Base-by-base conservation (phyloP, 768 basidiomycete genomes). In the Floccularia luteovirens region DNA sequence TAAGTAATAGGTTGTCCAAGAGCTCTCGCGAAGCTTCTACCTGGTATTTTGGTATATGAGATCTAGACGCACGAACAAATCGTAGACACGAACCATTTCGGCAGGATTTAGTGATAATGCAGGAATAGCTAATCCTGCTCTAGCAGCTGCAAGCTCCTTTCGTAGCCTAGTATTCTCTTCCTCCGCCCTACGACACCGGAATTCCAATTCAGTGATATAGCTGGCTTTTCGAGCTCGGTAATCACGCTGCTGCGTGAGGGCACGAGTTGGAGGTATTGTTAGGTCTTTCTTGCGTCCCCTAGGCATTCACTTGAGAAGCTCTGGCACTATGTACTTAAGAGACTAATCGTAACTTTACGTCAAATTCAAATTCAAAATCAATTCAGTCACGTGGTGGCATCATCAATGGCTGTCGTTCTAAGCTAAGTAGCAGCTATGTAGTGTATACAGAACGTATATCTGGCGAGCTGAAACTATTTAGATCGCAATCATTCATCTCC, bases 251-350 rank as follows among this genome's bases (percentile, higher is more conserved):
- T 78, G 75, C 34, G 72, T 63, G 21, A 82, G 67, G 30, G 75
- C 69, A 21, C 78, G 70, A 16, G 74, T 69, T 2, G 75, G 68
- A 19, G 77, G 75, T 38, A 75, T 77, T 17, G 75, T 73, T 25
- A 72, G 57, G 58, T 82, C 76, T 57, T 76, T 79, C 58, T 79
- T 77, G 49, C 79, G 74, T 31, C 79, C 79, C 57, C 79, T 66
- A 38, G 77, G 73, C 79, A 82, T 79, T 8, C 46, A 48, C 25
- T 44, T 31, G 23, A 39, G 20, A 61, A 64, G 57, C 61, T 59
- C 50, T 48, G 43, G 48, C 45, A 45, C 47, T 32, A 13, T 7
- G 13, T 38, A 28, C 28, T 38, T 52, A 46, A 44, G n/a, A n/a
- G n/a, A 45, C 51, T 48, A 45, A 45, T 46, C 46, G 44, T 40